Evolutionary conservation across 441 rosid genomes (phyloP).

Genomic region (Populus trichocarpa): DNA sequence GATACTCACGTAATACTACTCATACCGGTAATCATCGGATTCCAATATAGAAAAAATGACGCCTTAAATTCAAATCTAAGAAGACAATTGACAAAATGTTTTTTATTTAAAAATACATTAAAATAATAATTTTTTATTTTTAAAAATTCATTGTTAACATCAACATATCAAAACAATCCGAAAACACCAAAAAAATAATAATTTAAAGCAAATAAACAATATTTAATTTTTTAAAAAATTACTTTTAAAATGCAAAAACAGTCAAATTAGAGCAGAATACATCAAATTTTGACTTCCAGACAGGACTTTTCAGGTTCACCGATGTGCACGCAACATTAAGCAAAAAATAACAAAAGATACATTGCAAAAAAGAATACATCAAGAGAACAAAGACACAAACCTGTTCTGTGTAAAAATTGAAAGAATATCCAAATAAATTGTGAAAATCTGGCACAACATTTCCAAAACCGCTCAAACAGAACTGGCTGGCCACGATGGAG

Average conservation of each 20-base stretch:
- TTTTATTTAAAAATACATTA: no score
- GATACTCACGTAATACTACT: neutral
- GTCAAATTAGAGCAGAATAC: no score
- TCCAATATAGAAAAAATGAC: no score
- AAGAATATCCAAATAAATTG: conserved; percentile 6
- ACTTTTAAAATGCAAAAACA: no score
- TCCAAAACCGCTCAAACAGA: neutral
- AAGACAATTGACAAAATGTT: neutral
- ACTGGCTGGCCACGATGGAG: neutral
- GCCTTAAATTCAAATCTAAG: no score
- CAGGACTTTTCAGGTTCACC: neutral
- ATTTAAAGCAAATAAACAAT: no score
- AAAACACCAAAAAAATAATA: no score
- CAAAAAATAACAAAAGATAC: neutral
- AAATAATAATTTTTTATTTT: no score
- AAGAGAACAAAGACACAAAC: neutral
- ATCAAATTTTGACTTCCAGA: neutral
- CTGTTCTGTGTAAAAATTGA: neutral
- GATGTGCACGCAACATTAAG: neutral
- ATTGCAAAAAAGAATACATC: neutral
- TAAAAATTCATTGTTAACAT: no score
- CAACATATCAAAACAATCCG: no score
- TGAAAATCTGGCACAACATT: neutral
- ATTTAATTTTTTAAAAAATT: no score
- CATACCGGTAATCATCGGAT: neutral